A percentile compares a stretch with the other conserved stretches of the same genome.
Evolutionary conservation across 768 basidiomycete species (phyloP).

Genomic region (Agaricus subrufescens): DNA sequence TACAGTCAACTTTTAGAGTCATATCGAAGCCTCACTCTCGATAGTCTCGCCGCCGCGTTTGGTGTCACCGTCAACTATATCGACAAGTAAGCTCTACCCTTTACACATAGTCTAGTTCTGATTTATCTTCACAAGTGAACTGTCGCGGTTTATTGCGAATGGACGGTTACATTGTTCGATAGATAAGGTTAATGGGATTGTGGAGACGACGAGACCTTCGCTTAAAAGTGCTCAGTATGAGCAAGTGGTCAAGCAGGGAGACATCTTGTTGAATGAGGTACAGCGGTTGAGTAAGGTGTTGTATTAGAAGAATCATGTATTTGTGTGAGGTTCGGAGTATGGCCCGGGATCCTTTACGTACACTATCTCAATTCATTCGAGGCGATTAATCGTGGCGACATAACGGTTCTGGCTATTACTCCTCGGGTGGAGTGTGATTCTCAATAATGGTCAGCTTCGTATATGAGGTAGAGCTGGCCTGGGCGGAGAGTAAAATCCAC

Average conservation of each 20-base stretch:
- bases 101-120: not conserved
- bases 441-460: too few species aligned
- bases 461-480: too few species aligned
- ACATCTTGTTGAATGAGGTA: slow-evolving; percentile 81
- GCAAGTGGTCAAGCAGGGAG: slow-evolving; percentile 89
- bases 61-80: slow-evolving; percentile 88
- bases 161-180: slow-evolving; percentile 85
- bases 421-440: too few species aligned
- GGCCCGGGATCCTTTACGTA: too few species aligned
- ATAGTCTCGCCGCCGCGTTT: slow-evolving; percentile 81
- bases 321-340: too few species aligned
- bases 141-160: slow-evolving; percentile 87
- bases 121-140: slow-evolving; percentile 50
- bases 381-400: too few species aligned
- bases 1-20: slow-evolving; percentile 90
- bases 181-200: slow-evolving; percentile 92
- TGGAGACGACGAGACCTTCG: slow-evolving; percentile 77
- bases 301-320: slow-evolving; percentile 27
- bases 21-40: slow-evolving; percentile 85
- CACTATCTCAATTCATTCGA: too few species aligned
- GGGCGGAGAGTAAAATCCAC: too few species aligned
- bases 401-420: too few species aligned
- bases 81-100: slow-evolving; percentile 58
- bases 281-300: slow-evolving; percentile 90
- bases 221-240: slow-evolving; percentile 85